Conservation (phyloP, 176 grass and related monocot species). For the Triticum dicoccoides region DNA sequence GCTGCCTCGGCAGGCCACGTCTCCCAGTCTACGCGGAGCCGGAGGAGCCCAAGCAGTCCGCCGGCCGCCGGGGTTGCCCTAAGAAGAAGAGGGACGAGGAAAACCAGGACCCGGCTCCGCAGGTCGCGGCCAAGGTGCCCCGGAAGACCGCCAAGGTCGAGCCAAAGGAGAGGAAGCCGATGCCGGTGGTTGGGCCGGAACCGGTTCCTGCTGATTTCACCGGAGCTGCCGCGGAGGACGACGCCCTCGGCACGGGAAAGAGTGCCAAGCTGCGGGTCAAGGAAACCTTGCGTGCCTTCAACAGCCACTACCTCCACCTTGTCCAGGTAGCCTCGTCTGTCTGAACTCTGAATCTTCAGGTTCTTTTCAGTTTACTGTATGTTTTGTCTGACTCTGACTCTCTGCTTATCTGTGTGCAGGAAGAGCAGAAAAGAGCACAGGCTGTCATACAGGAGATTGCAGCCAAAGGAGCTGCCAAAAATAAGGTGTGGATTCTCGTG, state of each 20-base stretch:
- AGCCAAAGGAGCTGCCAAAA: constrained; percentile 31
- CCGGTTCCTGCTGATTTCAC: constrained; percentile 9
- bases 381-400: not conserved
- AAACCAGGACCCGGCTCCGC: not conserved
- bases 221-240: constrained; percentile 8
- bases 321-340: constrained; percentile 47
- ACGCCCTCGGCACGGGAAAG: constrained; percentile 28
- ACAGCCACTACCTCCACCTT: constrained; percentile 70
- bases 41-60: constrained; percentile 24
- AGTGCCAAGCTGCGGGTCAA: constrained; percentile 59
- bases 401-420: constrained; percentile 19
- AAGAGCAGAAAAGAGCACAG: constrained; percentile 53
- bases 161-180: not conserved
- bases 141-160: constrained; percentile 15
- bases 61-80: not conserved
- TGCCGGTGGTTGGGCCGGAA: not conserved
- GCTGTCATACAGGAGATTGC: constrained; percentile 38
- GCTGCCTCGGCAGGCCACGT: constrained; percentile 26
- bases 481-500: not conserved
- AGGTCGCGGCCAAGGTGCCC: not conserved
- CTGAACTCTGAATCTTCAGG: not conserved
- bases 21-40: constrained; percentile 14
- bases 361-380: not conserved
- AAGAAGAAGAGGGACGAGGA: constrained; percentile 46
- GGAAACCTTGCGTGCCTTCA: constrained; percentile 70